Evolutionary conservation across 2,329 filamentous ascomycete species (phyloP).

Genomic region (Alternaria hordeiaustralica): DNA sequence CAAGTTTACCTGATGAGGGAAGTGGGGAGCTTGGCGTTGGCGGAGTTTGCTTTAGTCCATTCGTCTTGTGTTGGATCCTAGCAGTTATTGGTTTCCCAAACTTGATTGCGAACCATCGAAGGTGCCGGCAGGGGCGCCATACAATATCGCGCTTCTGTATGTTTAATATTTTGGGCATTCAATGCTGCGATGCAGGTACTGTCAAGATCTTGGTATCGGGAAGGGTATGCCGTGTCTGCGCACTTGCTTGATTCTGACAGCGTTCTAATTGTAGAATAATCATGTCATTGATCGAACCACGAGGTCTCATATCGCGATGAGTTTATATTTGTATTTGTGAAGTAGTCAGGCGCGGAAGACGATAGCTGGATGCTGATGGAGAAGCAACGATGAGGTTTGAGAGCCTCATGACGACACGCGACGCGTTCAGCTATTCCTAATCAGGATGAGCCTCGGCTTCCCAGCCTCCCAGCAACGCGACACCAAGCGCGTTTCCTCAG

Average conservation of each 20-base stretch:
- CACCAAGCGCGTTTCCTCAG: background rate
- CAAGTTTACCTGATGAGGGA: background rate
- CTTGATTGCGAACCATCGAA: background rate
- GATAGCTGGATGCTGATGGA: background rate
- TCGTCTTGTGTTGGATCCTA: background rate
- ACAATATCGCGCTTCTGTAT: background rate
- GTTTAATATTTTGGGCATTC: background rate
- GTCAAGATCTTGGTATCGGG: background rate
- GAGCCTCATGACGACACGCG: background rate
- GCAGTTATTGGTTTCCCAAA: background rate
- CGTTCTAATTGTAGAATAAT: background rate
- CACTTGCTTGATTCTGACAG: background rate
- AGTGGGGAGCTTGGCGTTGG: background rate
- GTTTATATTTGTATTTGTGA: background rate
- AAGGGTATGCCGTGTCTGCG: background rate
- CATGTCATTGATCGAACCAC: background rate
- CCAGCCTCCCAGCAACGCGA: background rate
- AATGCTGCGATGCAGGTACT: background rate
- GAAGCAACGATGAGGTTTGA: background rate
- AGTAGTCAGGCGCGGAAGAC: background rate
- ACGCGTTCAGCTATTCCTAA: background rate
- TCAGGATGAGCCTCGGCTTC: background rate
- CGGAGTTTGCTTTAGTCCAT: background rate
- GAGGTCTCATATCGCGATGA: background rate
- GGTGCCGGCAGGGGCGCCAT: no score